Percentiles rank a stretch among this genome's conserved stretches.
Conservation (phyloP, 1,284 basidiomycete genomes). For the Microbotryomycetes sp. region DNA sequence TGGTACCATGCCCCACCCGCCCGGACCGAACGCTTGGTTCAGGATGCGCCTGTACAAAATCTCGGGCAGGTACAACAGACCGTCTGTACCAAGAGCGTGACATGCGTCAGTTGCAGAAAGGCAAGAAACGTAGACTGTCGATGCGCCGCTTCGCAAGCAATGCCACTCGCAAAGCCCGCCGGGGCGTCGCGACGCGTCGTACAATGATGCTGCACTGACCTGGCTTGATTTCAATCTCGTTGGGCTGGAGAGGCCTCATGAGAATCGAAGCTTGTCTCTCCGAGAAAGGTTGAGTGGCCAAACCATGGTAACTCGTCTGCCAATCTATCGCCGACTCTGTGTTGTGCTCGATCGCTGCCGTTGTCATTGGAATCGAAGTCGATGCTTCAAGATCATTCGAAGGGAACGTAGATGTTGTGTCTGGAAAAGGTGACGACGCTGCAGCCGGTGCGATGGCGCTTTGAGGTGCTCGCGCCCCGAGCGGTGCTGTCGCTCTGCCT, state of each 20-base stretch:
- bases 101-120: background rate
- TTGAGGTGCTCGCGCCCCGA: background rate
- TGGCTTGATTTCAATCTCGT: constrained; percentile 89
- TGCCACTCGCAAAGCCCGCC: background rate
- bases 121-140: background rate
- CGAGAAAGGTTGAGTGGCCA: constrained; percentile 70
- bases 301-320: constrained; percentile 78
- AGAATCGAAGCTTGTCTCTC: constrained; percentile 67
- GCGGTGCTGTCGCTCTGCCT: background rate
- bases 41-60: constrained; percentile 95
- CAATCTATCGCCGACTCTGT: constrained; percentile 52
- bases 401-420: background rate
- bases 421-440: background rate
- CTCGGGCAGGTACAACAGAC: constrained; percentile 90
- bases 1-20: constrained; percentile 94
- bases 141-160: too few species aligned
- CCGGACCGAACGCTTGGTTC: constrained; percentile 92
- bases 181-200: background rate
- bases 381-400: background rate
- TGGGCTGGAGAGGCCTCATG: constrained; percentile 62
- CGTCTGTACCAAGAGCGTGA: constrained; percentile 54
- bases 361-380: background rate
- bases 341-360: background rate
- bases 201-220: constrained; percentile 53
- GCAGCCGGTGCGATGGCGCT: too few species aligned